Conservation (phyloP, 2,329 filamentous ascomycete genomes). For the Penicillium sp. region DNA sequence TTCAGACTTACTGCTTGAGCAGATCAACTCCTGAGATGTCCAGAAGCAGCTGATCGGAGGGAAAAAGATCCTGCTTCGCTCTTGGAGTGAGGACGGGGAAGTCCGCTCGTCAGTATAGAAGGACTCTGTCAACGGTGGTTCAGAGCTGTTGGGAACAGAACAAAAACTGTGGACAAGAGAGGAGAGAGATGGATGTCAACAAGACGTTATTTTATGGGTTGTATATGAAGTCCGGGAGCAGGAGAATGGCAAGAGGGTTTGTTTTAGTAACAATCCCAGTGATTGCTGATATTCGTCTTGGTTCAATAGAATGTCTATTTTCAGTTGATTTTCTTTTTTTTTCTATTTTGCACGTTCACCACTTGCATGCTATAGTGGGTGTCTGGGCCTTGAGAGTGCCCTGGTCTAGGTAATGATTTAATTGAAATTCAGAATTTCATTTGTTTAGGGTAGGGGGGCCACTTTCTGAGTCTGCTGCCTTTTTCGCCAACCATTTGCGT, state of each 20-base stretch:
- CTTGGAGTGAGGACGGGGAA: no score
- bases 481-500: not conserved
- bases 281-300: conserved; percentile 13
- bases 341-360: conserved; percentile 5
- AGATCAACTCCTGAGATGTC: no score
- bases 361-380: not conserved
- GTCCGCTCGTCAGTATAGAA: no score
- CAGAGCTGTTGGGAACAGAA: conserved; percentile 10
- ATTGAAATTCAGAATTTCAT: no score
- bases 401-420: not conserved
- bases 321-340: conserved; percentile 4
- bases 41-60: no score
- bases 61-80: no score
- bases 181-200: conserved; percentile 18
- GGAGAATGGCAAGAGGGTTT: conserved; percentile 12
- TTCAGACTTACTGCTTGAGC: no score
- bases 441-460: no score
- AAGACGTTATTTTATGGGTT: conserved; percentile 14
- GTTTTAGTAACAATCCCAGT: conserved; percentile 24
- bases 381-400: not conserved
- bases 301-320: no score
- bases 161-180: conserved; percentile 4
- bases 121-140: no score
- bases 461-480: not conserved
- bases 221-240: conserved; percentile 12